Evolutionary conservation across 805 yeast species (phyloP), one percentile per base, ranked within the genome.

Genomic region (Pichia scutulata): DNA sequence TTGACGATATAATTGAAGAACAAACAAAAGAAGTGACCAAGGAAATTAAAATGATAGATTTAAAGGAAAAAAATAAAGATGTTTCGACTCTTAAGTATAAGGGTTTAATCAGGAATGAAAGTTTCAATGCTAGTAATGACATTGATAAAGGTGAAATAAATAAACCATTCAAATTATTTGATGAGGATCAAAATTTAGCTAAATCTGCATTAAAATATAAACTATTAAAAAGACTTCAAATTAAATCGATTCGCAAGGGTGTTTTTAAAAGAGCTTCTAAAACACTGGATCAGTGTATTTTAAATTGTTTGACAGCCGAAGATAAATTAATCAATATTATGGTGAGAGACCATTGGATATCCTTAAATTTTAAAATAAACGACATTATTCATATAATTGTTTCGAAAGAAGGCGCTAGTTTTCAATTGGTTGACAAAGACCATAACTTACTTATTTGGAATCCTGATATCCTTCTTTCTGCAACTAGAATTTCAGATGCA

Each of bases 391-490:
- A 86, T 63, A 65, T 85, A 6, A 71, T 86, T 12, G 75, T 82
- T 6, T 73, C 65, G 4, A 41, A 52, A 3, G 24, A 46, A 13
- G 41, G 47, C 18, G 52, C 42, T 3, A 66, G 63, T 40, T 73
- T 75, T 1, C 66, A 64, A 19, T 54, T 81, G 3, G 74, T 84
- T 9, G 86, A 83, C 55, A 71, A 73, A 43, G 75, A 76, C 51
- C 67, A 73, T 33, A 81, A 84, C 56, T 62, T 89, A n/a, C 65
- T 90, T 26, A 75, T 92, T 21, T 76, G 93, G 76, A 78, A 86
- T 56, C 99, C 99, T 0, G 98, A 93, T 62, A 67, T 79, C 4
- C 67, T 93, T 13, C 68, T 92, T 0, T 79, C 97, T 0, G 89
- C 96, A 2, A 93, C 98, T 0, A 70, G 83, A 4, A 77, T 89